Evolutionary conservation across 1,284 basidiomycete species (phyloP).

Genomic region (Acaromyces ingoldii): DNA sequence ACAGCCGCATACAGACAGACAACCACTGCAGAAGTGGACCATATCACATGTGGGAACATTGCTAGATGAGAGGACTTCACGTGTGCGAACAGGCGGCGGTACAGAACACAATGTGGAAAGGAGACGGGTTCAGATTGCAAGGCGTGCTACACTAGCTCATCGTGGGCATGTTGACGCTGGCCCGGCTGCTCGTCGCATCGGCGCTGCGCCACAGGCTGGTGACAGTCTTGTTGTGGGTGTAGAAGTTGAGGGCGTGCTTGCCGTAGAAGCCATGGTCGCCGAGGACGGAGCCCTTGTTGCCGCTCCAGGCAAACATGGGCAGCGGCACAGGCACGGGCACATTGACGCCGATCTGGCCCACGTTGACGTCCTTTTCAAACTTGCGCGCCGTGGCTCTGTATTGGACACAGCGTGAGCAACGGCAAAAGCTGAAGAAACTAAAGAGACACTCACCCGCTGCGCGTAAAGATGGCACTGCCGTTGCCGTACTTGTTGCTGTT

Average conservation of each 20-base stretch:
- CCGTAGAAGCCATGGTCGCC: slow-evolving; percentile 56
- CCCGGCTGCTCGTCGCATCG: slow-evolving; percentile 28
- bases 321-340: slow-evolving; percentile 75
- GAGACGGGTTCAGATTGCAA: too few relatives aligned
- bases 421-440: too few relatives aligned
- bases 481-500: slow-evolving; percentile 59
- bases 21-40: too few relatives aligned
- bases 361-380: slow-evolving; percentile 82
- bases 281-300: slow-evolving; percentile 75
- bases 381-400: slow-evolving; percentile 88
- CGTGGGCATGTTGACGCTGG: slow-evolving; percentile 43
- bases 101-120: too few relatives aligned
- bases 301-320: slow-evolving; percentile 79
- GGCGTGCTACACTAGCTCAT: too few relatives aligned
- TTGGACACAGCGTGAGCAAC: too few relatives aligned
- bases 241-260: slow-evolving; percentile 38
- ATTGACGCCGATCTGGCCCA: slow-evolving; percentile 77
- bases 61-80: too few relatives aligned
- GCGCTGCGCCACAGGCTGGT: slow-evolving; percentile 33
- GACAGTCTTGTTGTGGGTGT: slow-evolving; percentile 38
- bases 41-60: too few relatives aligned
- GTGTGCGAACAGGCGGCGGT: too few relatives aligned
- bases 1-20: too few relatives aligned
- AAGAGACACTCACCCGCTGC: too few relatives aligned
- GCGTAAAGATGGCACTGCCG: slow-evolving; percentile 93